A percentile compares a stretch with the other conserved stretches of the same genome.
phyloP scores from a whole-genome alignment of 805 yeast genomes.

The Starmerella potacharoeniae region DNA sequence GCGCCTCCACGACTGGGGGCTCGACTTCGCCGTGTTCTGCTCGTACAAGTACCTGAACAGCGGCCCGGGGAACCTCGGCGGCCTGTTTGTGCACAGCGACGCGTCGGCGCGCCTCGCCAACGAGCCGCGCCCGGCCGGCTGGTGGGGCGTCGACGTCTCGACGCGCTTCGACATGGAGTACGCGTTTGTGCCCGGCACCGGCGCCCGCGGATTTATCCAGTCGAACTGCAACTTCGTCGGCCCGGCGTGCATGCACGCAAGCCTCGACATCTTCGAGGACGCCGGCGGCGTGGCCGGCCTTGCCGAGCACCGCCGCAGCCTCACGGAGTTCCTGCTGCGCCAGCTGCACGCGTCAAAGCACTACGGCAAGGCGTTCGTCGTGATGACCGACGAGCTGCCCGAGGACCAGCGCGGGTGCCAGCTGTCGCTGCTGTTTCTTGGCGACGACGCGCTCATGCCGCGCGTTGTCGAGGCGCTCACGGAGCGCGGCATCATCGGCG shows the following conservation, averaged over 20 bases:
- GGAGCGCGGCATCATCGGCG: slow-evolving; percentile 58
- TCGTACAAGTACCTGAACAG: slow-evolving; percentile 82
- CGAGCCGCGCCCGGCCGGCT: slow-evolving; percentile 73
- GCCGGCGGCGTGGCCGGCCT: slow-evolving; percentile 53
- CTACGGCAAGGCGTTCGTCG: slow-evolving; percentile 41
- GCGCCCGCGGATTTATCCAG: slow-evolving; percentile 81
- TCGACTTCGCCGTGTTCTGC: slow-evolving; percentile 93
- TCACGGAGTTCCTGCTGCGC: slow-evolving; percentile 48
- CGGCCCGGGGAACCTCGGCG: slow-evolving; percentile 92
- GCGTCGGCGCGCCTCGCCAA: slow-evolving; percentile 10
- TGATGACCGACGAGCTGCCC: slow-evolving; percentile 59
- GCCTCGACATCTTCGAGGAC: slow-evolving; percentile 49
- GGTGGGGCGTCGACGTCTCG: slow-evolving; percentile 85
- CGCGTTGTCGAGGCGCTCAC: slow-evolving; percentile 40
- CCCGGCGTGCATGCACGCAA: slow-evolving; percentile 58
- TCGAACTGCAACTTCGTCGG: slow-evolving; percentile 85
- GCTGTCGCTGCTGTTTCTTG: slow-evolving; percentile 56
- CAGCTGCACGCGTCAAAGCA: slow-evolving; percentile 38
- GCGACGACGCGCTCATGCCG: slow-evolving; percentile 40
- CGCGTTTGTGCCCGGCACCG: slow-evolving; percentile 63
- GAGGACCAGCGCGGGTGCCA: slow-evolving; percentile 62
- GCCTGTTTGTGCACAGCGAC: slow-evolving; percentile 60
- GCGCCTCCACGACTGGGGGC: slow-evolving; percentile 72
- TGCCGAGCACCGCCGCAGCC: slow-evolving; percentile 42
- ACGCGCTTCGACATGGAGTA: slow-evolving; percentile 73